Percentiles rank a stretch among this genome's conserved stretches.
These are phyloP conservation scores for Phytophthora litchii DNA, from an alignment of 352 stramenopile species.

Conservation along the genomic window DNA sequence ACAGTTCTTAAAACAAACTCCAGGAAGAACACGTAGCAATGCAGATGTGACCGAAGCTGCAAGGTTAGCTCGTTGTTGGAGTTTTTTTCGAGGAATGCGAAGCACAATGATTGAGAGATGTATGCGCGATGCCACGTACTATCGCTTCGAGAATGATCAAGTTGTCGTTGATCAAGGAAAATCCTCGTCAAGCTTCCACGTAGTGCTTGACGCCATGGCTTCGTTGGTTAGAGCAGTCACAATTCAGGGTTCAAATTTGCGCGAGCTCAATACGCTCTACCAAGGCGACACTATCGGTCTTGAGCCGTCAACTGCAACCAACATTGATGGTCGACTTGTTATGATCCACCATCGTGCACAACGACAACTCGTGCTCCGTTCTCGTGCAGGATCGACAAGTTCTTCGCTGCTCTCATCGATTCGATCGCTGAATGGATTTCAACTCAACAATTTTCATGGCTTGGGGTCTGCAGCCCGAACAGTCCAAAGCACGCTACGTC, in stretches of 20 bases:
- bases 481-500: constrained; percentile 6
- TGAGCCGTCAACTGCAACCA: constrained; percentile 47
- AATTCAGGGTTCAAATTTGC: constrained; percentile 47
- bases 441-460: constrained; percentile 9
- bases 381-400: constrained; percentile 17
- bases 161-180: constrained; percentile 48
- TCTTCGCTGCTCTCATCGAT: constrained; percentile 16
- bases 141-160: constrained; percentile 41
- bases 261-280: constrained; percentile 60
- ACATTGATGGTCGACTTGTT: constrained; percentile 41
- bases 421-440: constrained; percentile 25
- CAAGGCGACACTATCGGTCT: constrained; percentile 65
- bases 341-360: constrained; percentile 36
- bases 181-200: constrained; percentile 44
- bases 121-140: constrained; percentile 48
- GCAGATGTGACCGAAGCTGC: constrained; percentile 39
- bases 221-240: constrained; percentile 54
- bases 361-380: constrained; percentile 30
- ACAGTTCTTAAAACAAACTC: constrained; percentile 44
- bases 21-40: constrained; percentile 26
- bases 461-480: constrained; percentile 13
- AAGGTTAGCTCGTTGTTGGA: constrained; percentile 41
- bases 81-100: constrained; percentile 64
- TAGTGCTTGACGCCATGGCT: constrained; percentile 50
- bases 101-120: constrained; percentile 54